These are phyloP conservation scores for Mortierella sp. DNA, from an alignment of 371 early-diverging fungal genomes.

Conservation along the genomic window DNA sequence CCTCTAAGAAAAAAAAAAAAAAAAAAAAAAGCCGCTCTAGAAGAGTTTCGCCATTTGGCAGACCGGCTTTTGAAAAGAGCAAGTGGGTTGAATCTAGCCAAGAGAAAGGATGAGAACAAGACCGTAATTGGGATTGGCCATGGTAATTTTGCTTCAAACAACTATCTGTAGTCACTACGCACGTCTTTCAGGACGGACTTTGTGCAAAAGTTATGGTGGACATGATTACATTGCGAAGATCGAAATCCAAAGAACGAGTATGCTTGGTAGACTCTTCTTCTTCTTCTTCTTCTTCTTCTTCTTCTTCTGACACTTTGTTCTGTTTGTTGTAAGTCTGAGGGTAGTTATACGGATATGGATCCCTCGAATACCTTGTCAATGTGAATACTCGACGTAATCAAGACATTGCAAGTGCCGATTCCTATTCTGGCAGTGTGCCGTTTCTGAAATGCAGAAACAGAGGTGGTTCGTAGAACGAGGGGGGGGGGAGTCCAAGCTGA, in stretches of 20 bases:
- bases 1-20: too few species aligned
- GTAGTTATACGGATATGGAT: too few species aligned
- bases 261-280: neutral
- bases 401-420: too few species aligned
- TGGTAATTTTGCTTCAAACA: neutral
- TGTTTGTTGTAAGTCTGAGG: neutral
- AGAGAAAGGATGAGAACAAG: neutral
- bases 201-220: neutral
- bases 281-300: neutral
- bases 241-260: constrained; percentile 7
- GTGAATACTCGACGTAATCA: too few species aligned
- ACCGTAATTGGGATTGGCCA: neutral
- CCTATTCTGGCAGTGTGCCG: too few species aligned
- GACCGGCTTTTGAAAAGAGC: too few species aligned
- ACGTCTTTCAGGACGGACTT: neutral
- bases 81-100: neutral
- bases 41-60: too few species aligned
- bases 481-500: too few species aligned
- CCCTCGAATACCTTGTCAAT: too few species aligned
- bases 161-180: neutral
- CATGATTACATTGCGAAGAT: constrained; percentile 3
- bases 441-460: too few species aligned
- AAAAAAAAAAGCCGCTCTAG: too few species aligned
- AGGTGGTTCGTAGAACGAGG: too few species aligned
- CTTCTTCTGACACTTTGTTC: neutral